Evolutionary conservation across 2,329 filamentous ascomycete genomes (phyloP).

Genomic region (Xylariaceae sp.): DNA sequence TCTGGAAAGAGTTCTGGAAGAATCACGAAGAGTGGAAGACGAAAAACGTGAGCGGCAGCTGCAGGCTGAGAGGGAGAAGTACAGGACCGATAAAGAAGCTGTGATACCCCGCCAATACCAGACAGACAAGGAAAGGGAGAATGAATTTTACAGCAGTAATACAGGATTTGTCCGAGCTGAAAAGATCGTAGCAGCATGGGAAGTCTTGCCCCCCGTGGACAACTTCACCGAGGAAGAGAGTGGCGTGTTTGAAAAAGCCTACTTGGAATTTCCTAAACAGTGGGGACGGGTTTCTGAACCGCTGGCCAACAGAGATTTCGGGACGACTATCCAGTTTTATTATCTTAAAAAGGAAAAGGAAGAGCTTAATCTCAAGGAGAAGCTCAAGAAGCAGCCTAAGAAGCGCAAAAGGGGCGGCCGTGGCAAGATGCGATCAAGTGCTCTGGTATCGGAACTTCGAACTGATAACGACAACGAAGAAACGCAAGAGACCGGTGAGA

Average conservation of each 20-base stretch:
- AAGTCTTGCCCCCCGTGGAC: constrained; percentile 74
- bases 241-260: constrained; percentile 74
- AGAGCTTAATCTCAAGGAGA: constrained; percentile 77
- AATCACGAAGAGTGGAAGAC: constrained; percentile 74
- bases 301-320: constrained; percentile 73
- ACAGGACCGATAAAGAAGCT: constrained; percentile 77
- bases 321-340: constrained; percentile 84
- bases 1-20: constrained; percentile 73
- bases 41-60: constrained; percentile 72
- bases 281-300: constrained; percentile 79
- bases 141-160: constrained; percentile 67
- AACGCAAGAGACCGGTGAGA: constrained; percentile 62
- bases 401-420: constrained; percentile 63
- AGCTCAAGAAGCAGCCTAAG: constrained; percentile 69
- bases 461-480: constrained; percentile 66
- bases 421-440: constrained; percentile 66
- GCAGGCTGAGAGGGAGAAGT: constrained; percentile 70
- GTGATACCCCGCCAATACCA: constrained; percentile 74
- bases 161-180: constrained; percentile 70
- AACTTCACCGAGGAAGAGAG: constrained; percentile 78
- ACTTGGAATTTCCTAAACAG: constrained; percentile 79
- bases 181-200: constrained; percentile 72
- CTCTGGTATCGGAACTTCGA: constrained; percentile 70
- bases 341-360: constrained; percentile 83
- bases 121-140: constrained; percentile 64